Base-by-base conservation (phyloP, 1,139 yeast species). In the Meyerozyma elateridarum region DNA sequence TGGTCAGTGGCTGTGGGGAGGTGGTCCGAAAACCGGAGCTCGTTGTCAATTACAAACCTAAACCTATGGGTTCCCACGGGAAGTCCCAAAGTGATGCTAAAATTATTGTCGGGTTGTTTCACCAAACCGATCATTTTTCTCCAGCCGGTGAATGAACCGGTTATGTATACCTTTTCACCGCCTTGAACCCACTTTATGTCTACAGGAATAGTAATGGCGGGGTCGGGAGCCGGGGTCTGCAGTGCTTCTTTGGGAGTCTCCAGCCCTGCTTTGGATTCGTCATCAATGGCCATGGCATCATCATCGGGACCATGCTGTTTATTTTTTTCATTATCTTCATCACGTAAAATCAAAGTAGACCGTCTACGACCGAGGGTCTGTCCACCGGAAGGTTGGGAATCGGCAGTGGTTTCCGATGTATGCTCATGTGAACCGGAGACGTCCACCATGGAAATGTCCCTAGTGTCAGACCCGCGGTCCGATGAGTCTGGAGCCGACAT, bases 131-230 rank as follows among this genome's bases (percentile, higher is more conserved):
- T 67, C 74, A 68, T 68, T 42, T 68, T 68, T 36, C 73, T 54
- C 74, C 74, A 68, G 4, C 71, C 73, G 1, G 74, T 68, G 41
- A 68, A 68, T 4, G 72, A 64, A 2, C 74, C 74, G 8, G 74
- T 68, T 4, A 68, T 72, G 41, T 68, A 68, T 1, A 91, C 97
- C 49, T 85, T 85, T 33, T 76, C 76, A 39, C 97, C 97, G 8
- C 96, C 96, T 56, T 89, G 96, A 14, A 79, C 80, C 98, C 98
- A 91, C 45, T 77, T 79, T 34, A 91, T 81, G 36, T 83, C 88
- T 1, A 89, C 82, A 0, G 94, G 87, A 22, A 85, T 70, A 25
- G 80, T 60, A 6, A 54, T 44, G 30, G 38, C 51, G n/a, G 63
- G 54, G 33, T 59, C 53, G 38, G 44, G 44, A 2, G 52, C 49